Base-by-base conservation (phyloP, 257 asterid species). In the Nemophila menziesii region DNA sequence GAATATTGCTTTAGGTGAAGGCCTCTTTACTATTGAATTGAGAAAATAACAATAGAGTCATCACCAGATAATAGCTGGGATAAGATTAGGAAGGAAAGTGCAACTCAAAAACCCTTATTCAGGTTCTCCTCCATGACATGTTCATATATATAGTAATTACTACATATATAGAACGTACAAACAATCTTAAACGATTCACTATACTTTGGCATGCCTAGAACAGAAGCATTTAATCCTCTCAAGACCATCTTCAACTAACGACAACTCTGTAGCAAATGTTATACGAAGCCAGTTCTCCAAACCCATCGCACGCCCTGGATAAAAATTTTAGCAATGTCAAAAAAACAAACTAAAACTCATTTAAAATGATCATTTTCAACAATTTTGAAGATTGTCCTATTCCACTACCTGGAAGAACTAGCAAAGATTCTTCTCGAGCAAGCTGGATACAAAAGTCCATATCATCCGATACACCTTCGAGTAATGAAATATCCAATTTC, bases 191-290 rank as follows among this genome's bases (percentile, higher is more conserved):
- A n/a, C n/a, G n/a, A n/a, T 24, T 51, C 43, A 40, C 41, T 48
- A 52, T 33, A 38, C 60, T 43, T 60, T 79, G 33, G 68, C 63
- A 65, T 69, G 80, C 37, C 84, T 58, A 8, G 6, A 59, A 60
- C 82, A 75, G 21, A 82, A 82, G 24, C 80, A 67, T 49, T 65
- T 71, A n/a, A 79, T 64, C 58, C 94, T 82, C 40, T 53, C 56
- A 4, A 82, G 72, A 16, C 85, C 89, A 22, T 73, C 85, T 49
- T 43, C 42, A 11, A 82, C 78, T 46, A 49, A 27, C 39, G 74
- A 57, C 41, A 62, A 57, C 58, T 76, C 82, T 8, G 64, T 78
- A 0, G 89, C 78, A 44, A 68, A 83, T 20, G 75, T 69, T 12
- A 79, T 40, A 3, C 89, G 68, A 57, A 74, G 12, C 92, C 94